Percentiles rank a stretch among this genome's conserved stretches.
These are phyloP conservation scores for Keithomyces neogunnii DNA, from an alignment of 2,329 filamentous ascomycete genomes.

Conservation along the genomic window DNA sequence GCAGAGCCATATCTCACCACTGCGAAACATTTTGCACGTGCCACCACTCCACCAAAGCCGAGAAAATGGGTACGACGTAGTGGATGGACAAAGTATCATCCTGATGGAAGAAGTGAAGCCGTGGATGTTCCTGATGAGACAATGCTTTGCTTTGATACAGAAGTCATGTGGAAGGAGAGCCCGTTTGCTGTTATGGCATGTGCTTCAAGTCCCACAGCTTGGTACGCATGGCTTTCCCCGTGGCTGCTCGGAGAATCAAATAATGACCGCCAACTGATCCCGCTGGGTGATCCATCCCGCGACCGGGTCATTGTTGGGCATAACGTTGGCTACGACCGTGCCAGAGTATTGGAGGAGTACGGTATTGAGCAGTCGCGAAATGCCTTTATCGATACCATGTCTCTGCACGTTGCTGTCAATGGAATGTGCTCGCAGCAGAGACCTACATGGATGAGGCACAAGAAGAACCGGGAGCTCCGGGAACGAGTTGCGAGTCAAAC, in stretches of 20 bases:
- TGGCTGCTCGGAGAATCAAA: slow-evolving; percentile 83
- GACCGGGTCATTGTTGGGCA: slow-evolving; percentile 82
- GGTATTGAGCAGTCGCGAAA: slow-evolving; percentile 73
- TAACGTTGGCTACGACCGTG: slow-evolving; percentile 91
- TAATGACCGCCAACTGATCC: slow-evolving; percentile 72
- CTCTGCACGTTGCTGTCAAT: slow-evolving; percentile 92
- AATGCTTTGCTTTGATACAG: slow-evolving; percentile 88
- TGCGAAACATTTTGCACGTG: slow-evolving; percentile 65
- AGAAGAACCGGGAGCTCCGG: slow-evolving; percentile 77
- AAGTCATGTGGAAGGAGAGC: slow-evolving; percentile 92
- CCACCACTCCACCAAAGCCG: slow-evolving; percentile 50
- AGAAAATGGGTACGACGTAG: slow-evolving; percentile 68
- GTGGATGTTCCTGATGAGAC: slow-evolving; percentile 71
- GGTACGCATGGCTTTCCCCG: slow-evolving; percentile 97
- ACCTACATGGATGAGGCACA: slow-evolving; percentile 95
- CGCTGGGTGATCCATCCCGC: slow-evolving; percentile 67
- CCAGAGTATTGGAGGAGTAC: slow-evolving; percentile 84
- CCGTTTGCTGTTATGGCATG: slow-evolving; percentile 96
- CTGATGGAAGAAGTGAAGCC: slow-evolving; percentile 60
- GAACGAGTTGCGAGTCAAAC: slow-evolving; percentile 70
- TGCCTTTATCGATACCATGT: slow-evolving; percentile 95
- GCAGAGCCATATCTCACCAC: slow-evolving; percentile 74
- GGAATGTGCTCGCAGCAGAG: slow-evolving; percentile 97
- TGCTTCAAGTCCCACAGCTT: slow-evolving; percentile 77
- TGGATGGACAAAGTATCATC: slow-evolving; percentile 90